A percentile compares a stretch with the other conserved stretches of the same genome.
These are phyloP conservation scores for Glaciozyma antarctica DNA, from an alignment of 768 basidiomycete genomes.

Conservation along the genomic window DNA sequence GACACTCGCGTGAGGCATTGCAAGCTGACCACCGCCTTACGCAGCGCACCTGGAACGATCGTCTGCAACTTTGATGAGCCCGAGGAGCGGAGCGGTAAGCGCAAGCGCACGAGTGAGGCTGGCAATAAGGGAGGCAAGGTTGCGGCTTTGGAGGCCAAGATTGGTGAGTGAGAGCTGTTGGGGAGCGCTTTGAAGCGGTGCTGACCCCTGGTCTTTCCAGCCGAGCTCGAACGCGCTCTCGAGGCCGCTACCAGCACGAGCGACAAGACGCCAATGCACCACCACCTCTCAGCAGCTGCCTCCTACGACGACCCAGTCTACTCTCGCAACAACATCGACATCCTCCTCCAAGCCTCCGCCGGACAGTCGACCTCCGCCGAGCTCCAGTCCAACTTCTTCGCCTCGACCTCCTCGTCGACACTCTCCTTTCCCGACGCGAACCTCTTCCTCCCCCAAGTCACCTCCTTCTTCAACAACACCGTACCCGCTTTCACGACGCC, in stretches of 20 bases:
- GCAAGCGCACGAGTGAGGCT: background rate
- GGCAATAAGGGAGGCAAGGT: background rate
- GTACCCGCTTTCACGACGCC: background rate
- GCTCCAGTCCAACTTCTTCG: background rate
- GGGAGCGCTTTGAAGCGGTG: background rate
- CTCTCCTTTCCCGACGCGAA: background rate
- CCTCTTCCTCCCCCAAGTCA: background rate
- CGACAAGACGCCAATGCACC: background rate
- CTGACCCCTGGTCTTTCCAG: background rate
- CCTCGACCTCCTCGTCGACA: background rate
- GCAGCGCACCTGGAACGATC: background rate
- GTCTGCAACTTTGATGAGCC: constrained; percentile 1
- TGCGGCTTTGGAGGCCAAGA: background rate
- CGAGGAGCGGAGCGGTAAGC: background rate
- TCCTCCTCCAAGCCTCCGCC: background rate
- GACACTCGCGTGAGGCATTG: background rate
- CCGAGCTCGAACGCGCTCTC: background rate
- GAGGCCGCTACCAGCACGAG: background rate
- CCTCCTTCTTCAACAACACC: background rate
- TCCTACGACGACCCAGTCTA: background rate
- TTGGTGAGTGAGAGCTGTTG: background rate
- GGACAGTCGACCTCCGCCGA: background rate
- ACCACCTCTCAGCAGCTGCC: background rate
- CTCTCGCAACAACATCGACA: background rate
- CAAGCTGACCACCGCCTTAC: background rate